Base-by-base conservation (phyloP, 2,329 filamentous ascomycete genomes). In the Penicillium psychrosexuale region DNA sequence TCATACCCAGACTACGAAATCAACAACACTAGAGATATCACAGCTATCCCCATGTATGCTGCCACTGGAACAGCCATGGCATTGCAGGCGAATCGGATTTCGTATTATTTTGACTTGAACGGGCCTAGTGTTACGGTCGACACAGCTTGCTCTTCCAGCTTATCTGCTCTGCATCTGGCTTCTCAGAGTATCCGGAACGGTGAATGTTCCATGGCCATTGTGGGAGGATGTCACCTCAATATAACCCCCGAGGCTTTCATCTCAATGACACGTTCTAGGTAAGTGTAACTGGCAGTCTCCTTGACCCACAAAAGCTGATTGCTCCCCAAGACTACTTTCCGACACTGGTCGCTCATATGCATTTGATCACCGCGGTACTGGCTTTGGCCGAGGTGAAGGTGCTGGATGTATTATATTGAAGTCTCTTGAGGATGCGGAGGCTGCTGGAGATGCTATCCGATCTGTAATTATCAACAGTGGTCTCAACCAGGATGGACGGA, bases 371-470 rank as follows among this genome's bases (percentile, higher is more conserved):
- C 57, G 59, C 30, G 67, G 57, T 5, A 62, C 56, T 44, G 65
- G 67, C 1, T 70, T 68, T 53, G 70, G 66, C 19, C 64, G 72
- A 7, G 73, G 72, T 2, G 74, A 76, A 56, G 74, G 72, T 33
- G 61, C 66, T 15, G 71, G 63, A 27, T 61, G 58, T 56, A 58
- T 65, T 43, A 59, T 65, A 57, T 65, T 65, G 60, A 66, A 59
- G 50, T 58, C 54, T 45, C 48, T 66, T 46, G 60, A 61, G 30
- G 66, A 66, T 50, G 63, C 61, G 31, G 57, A 63, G 56, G 64
- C 62, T 50, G 66, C 63, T 19, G 60, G 61, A 24, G 66, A 67
- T 30, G 58, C 58, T 3, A 65, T 65, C 39, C 47, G 62, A 27
- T 62, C 60, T 11, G 51, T 65, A 7, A 53, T 65, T 38, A 53